These are phyloP conservation scores for Chionographis japonica DNA, from an alignment of 106 monocot species.

Conservation along the genomic window DNA sequence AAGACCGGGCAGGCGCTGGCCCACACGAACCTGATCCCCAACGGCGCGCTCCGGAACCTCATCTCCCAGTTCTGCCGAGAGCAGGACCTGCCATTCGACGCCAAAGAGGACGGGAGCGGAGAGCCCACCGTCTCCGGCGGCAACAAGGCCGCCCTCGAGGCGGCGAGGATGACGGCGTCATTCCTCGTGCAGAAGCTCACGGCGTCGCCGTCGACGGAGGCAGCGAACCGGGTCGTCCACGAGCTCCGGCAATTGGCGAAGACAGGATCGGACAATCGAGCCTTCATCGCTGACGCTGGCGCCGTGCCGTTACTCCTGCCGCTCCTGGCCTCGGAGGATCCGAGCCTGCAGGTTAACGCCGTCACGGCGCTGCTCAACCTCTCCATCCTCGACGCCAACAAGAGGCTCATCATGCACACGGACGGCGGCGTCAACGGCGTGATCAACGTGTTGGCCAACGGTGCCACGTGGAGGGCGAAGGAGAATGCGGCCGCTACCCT, in stretches of 20 bases:
- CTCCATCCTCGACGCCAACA: constrained; percentile 79
- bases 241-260: constrained; percentile 74
- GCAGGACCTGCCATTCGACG: constrained; percentile 45
- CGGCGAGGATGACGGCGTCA: constrained; percentile 66
- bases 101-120: neutral
- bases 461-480: constrained; percentile 67
- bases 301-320: constrained; percentile 65
- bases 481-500: constrained; percentile 75
- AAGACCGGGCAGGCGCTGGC: constrained; percentile 61
- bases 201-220: constrained; percentile 16
- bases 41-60: constrained; percentile 57
- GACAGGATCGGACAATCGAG: constrained; percentile 46
- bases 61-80: constrained; percentile 68
- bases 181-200: constrained; percentile 62
- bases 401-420: constrained; percentile 58
- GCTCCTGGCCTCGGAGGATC: constrained; percentile 38
- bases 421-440: constrained; percentile 52
- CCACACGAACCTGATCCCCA: constrained; percentile 49
- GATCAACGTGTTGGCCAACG: constrained; percentile 34
- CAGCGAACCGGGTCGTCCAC: constrained; percentile 57
- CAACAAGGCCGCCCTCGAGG: constrained; percentile 75
- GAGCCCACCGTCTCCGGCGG: neutral
- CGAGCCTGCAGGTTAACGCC: constrained; percentile 60
- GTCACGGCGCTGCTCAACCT: constrained; percentile 80
- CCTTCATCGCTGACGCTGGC: constrained; percentile 68